phyloP scores from a whole-genome alignment of 148 eudicot species.

The Silene latifolia region DNA sequence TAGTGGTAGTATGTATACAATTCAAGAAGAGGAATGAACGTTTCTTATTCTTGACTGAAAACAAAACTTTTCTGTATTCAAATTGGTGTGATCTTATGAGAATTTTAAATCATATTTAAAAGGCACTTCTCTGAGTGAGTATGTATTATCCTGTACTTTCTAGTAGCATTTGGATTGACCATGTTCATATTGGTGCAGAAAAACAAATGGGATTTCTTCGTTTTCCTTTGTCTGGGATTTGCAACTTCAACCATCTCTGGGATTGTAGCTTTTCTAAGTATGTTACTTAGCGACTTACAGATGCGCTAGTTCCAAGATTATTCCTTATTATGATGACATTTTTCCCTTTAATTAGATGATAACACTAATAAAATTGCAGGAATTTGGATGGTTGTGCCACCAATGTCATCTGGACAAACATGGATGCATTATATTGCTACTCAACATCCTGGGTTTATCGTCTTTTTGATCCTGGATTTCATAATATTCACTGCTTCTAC shows the following conservation, averaged over 20 bases:
- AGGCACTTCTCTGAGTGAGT: neutral
- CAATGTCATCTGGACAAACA: conserved; percentile 42
- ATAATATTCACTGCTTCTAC: conserved; percentile 56
- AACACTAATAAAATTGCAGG: conserved; percentile 40
- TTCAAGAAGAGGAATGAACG: too few species aligned
- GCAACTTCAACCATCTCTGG: conserved; percentile 51
- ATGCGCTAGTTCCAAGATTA: neutral
- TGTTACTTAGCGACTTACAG: conserved; percentile 26
- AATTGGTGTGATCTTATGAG: too few species aligned
- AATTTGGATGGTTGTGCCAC: conserved; percentile 54
- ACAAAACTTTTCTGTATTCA: too few species aligned
- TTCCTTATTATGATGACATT: neutral
- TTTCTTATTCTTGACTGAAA: too few species aligned
- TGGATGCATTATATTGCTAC: conserved; percentile 51
- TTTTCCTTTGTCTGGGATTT: conserved; percentile 65
- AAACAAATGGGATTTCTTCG: conserved; percentile 86
- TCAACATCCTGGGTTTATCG: conserved; percentile 61
- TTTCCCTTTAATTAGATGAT: conserved; percentile 9
- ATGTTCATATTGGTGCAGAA: conserved; percentile 48
- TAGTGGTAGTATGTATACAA: too few species aligned
- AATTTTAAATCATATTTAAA: neutral
- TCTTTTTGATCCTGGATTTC: conserved; percentile 57
- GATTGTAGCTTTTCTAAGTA: conserved; percentile 63
- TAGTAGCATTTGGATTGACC: conserved; percentile 16
- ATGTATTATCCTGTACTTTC: neutral